Percentiles rank a stretch among this genome's conserved stretches.
phyloP scores from a whole-genome alignment of 2,329 filamentous ascomycete species.

The Pseudocercospora musae region DNA sequence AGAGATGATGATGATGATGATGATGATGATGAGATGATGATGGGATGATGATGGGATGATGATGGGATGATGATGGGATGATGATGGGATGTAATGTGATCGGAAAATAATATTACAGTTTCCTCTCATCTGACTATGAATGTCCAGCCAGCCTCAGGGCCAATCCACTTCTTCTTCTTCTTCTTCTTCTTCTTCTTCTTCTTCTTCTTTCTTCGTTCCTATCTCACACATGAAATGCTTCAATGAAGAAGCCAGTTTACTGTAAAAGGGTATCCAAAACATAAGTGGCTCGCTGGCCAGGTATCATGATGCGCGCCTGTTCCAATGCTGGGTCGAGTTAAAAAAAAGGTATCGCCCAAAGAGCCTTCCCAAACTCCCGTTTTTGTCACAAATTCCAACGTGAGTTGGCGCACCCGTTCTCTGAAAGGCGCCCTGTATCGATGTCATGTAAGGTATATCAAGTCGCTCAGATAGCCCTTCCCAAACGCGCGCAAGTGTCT shows the following conservation, averaged over 20 bases:
- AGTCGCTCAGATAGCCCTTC: slow-evolving; percentile 22
- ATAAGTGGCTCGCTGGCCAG: not conserved
- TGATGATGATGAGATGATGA: too few relatives aligned
- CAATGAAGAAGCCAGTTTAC: slow-evolving; percentile 10
- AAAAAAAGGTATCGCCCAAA: slow-evolving; percentile 15
- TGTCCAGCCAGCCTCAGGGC: not conserved
- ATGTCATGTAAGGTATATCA: slow-evolving; percentile 14
- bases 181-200: too few relatives aligned
- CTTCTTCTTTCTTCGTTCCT: not conserved
- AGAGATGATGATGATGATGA: too few relatives aligned
- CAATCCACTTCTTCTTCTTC: not conserved
- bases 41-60: too few relatives aligned
- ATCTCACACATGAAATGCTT: slow-evolving; percentile 4
- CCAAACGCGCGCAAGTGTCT: slow-evolving; percentile 7
- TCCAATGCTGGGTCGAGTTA: slow-evolving; percentile 19
- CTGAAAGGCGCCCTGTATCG: slow-evolving; percentile 9
- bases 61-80: too few relatives aligned
- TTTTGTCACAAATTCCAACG: slow-evolving; percentile 12
- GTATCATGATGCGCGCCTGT: slow-evolving; percentile 27
- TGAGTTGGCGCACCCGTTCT: slow-evolving; percentile 7
- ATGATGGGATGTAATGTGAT: not conserved
- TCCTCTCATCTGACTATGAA: not conserved
- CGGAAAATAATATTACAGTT: not conserved
- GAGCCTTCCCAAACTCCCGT: slow-evolving; percentile 10
- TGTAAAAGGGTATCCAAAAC: slow-evolving; percentile 1